Conservation (phyloP, 2,329 filamentous ascomycete genomes). For the Microdochium nivale region DNA sequence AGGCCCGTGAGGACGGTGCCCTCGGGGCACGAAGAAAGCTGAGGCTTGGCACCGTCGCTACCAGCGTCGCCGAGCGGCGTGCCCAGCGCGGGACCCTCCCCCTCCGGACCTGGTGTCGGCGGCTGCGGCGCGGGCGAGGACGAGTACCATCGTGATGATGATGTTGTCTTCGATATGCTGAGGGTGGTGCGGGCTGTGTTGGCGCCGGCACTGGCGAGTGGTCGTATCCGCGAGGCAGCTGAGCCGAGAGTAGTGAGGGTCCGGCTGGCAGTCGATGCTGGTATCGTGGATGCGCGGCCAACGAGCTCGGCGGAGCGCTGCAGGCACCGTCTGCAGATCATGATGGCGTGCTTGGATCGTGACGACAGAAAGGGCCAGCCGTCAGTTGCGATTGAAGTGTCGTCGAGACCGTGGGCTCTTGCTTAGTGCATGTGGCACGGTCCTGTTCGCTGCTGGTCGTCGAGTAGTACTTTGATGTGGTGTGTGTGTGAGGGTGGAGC, state of each 20-base stretch:
- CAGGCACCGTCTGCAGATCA: constrained; percentile 41
- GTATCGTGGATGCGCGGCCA: constrained; percentile 10
- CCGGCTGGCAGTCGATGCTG: constrained; percentile 1
- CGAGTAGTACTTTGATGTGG: neutral
- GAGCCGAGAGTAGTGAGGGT: constrained; percentile 2
- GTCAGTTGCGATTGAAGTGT: neutral
- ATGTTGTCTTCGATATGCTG: constrained; percentile 11
- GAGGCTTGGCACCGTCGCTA: constrained; percentile 8
- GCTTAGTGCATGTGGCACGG: neutral
- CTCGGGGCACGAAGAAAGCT: constrained; percentile 47
- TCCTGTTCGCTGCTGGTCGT: neutral
- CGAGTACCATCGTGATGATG: constrained; percentile 21
- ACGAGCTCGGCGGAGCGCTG: constrained; percentile 27
- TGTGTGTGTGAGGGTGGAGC: neutral
- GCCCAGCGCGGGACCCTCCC: constrained; percentile 12
- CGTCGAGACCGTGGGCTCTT: neutral
- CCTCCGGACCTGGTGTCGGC: constrained; percentile 9
- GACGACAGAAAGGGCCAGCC: neutral
- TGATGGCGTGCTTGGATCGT: constrained; percentile 10
- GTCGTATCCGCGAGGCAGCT: constrained; percentile 2
- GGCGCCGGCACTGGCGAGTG: constrained; percentile 4
- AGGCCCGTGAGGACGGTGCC: constrained; percentile 66
- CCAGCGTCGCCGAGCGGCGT: constrained; percentile 14
- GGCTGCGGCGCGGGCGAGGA: constrained; percentile 13
- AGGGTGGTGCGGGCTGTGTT: constrained; percentile 9